A percentile compares a stretch with the other conserved stretches of the same genome.
Conservation (phyloP, 495 filamentous ascomycete species). For the Lophiotrema nucula region DNA sequence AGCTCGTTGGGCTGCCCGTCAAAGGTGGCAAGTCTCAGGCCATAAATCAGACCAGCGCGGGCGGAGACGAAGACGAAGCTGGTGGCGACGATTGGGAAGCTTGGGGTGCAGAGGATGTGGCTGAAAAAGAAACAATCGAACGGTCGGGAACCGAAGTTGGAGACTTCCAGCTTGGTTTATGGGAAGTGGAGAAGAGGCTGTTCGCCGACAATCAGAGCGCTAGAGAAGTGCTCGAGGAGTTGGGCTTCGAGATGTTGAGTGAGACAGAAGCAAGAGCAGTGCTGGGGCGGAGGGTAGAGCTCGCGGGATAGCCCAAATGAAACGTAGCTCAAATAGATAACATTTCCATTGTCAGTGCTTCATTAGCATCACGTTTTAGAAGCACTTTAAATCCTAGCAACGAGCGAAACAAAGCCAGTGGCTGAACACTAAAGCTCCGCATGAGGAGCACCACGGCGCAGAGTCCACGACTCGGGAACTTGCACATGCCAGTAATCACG, state of each 20-base stretch:
- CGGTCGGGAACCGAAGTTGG: not conserved
- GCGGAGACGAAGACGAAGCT: slow-evolving; percentile 14
- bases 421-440: too few species aligned
- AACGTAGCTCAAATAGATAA: too few species aligned
- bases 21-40: slow-evolving; percentile 25
- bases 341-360: too few species aligned
- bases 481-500: too few species aligned
- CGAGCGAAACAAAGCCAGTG: too few species aligned
- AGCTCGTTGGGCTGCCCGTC: slow-evolving; percentile 66
- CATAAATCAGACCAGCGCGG: slow-evolving; percentile 3
- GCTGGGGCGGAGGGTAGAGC: slow-evolving; percentile 74
- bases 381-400: too few species aligned
- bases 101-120: slow-evolving; percentile 39
- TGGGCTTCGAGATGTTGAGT: slow-evolving; percentile 61
- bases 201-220: slow-evolving; percentile 81
- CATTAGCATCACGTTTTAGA: too few species aligned
- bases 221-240: slow-evolving; percentile 67
- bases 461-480: too few species aligned
- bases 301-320: slow-evolving; percentile 24
- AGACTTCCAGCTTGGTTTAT: slow-evolving; percentile 53
- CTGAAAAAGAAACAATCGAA: not conserved
- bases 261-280: slow-evolving; percentile 74
- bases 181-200: slow-evolving; percentile 70
- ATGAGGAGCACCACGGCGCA: too few species aligned
- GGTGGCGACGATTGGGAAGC: slow-evolving; percentile 31